Evolutionary conservation across 805 yeast genomes (phyloP).

Genomic region (Tetrapisispora taiwanensis): DNA sequence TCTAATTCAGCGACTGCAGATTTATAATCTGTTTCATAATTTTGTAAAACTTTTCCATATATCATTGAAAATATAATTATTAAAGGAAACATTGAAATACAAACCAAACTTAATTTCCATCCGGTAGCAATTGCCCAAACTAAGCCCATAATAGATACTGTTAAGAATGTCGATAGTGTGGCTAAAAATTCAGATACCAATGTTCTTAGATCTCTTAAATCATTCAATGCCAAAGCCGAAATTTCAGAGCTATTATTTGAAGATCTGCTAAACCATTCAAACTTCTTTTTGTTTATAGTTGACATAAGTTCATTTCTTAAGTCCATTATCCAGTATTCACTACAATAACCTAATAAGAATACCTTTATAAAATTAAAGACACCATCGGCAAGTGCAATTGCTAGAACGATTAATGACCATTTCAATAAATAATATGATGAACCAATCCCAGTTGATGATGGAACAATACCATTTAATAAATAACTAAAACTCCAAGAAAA

Average conservation of each 20-base stretch:
- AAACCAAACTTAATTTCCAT: slow-evolving; percentile 82
- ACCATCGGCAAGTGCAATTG: slow-evolving; percentile 58
- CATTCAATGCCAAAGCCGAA: slow-evolving; percentile 65
- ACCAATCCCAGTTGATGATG: slow-evolving; percentile 28
- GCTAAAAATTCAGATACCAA: slow-evolving; percentile 55
- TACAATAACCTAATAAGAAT: slow-evolving; percentile 41
- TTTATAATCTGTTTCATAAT: slow-evolving; percentile 53
- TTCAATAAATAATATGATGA: slow-evolving; percentile 30
- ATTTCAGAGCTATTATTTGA: slow-evolving; percentile 40
- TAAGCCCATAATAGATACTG: slow-evolving; percentile 49
- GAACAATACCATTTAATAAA: slow-evolving; percentile 53
- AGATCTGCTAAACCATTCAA: slow-evolving; percentile 41
- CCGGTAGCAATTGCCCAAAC: slow-evolving; percentile 73
- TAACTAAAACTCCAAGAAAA: slow-evolving; percentile 73
- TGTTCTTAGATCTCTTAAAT: slow-evolving; percentile 63
- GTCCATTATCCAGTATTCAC: slow-evolving; percentile 58
- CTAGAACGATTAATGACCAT: slow-evolving; percentile 63
- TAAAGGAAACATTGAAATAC: slow-evolving; percentile 63
- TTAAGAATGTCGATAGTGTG: slow-evolving; percentile 41
- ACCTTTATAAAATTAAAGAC: slow-evolving; percentile 41
- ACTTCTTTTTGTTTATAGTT: slow-evolving; percentile 41
- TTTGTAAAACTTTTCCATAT: slow-evolving; percentile 44
- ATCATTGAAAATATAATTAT: slow-evolving; percentile 41
- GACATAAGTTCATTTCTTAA: slow-evolving; percentile 43
- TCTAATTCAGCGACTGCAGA: slow-evolving; percentile 45